A percentile compares a stretch with the other conserved stretches of the same genome.
Evolutionary conservation across 1,284 basidiomycete species (phyloP).

Genomic region (Cystobasidium sp.): DNA sequence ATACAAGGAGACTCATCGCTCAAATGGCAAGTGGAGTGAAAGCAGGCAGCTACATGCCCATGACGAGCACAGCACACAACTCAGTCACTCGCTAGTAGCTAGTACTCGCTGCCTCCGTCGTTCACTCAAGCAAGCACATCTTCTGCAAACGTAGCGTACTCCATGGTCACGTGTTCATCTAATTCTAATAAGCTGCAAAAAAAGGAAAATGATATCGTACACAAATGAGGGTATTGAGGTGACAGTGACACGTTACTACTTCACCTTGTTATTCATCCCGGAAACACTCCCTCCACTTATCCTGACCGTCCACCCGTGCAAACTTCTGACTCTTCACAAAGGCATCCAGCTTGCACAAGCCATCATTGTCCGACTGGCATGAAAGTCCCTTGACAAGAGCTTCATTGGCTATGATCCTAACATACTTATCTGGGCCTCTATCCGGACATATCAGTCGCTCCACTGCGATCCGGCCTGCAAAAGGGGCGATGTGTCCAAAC

Average conservation of each 20-base stretch:
- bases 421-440: constrained; percentile 58
- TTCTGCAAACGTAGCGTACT: no score
- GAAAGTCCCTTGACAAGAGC: constrained; percentile 55
- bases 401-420: constrained; percentile 71
- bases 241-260: not conserved
- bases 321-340: constrained; percentile 66
- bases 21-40: no score
- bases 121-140: no score
- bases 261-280: not conserved
- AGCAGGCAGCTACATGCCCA: no score
- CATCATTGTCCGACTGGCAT: constrained; percentile 60
- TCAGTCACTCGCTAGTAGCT: no score
- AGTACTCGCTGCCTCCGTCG: no score
- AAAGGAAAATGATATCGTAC: no score
- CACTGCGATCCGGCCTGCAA: constrained; percentile 67
- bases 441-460: constrained; percentile 65
- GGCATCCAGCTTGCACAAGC: constrained; percentile 67
- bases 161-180: no score
- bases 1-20: no score
- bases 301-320: constrained; percentile 23
- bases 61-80: no score
- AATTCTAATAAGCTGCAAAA: no score
- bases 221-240: not conserved
- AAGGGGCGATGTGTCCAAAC: constrained; percentile 67
- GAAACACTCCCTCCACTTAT: constrained; percentile 33